Evolutionary conservation across 805 yeast genomes (phyloP).

Genomic region (Sugiyamaella americana): DNA sequence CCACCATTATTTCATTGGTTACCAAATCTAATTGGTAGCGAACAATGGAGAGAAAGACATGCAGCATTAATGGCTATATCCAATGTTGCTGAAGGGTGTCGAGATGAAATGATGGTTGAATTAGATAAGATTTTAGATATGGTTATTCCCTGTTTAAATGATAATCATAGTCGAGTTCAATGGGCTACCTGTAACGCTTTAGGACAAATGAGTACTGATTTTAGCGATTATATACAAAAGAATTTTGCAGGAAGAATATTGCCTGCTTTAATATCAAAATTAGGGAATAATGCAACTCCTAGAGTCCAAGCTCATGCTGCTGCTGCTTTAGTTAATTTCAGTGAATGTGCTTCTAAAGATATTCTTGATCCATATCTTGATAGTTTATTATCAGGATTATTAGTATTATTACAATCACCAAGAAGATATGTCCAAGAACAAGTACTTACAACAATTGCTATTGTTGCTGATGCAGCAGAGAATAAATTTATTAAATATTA

Average conservation of each 20-base stretch:
- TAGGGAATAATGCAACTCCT: constrained; percentile 60
- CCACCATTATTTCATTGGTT: constrained; percentile 80
- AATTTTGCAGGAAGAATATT: constrained; percentile 71
- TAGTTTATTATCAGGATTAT: constrained; percentile 62
- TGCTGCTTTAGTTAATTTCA: constrained; percentile 93
- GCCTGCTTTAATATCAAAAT: constrained; percentile 81
- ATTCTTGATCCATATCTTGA: constrained; percentile 91
- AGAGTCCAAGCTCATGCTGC: constrained; percentile 98
- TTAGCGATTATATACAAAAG: constrained; percentile 82
- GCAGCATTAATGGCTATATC: constrained; percentile 97
- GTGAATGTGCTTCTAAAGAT: constrained; percentile 85
- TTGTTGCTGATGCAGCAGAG: constrained; percentile 95
- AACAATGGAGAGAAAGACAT: constrained; percentile 89
- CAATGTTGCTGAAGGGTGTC: constrained; percentile 95
- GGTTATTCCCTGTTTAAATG: constrained; percentile 78
- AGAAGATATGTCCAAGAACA: constrained; percentile 95
- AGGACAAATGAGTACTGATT: constrained; percentile 96
- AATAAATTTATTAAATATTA: constrained; percentile 82
- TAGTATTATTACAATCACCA: constrained; percentile 74
- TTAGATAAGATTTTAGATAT: constrained; percentile 76
- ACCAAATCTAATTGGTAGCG: constrained; percentile 73
- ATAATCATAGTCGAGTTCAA: constrained; percentile 89
- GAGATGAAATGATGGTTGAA: constrained; percentile 77
- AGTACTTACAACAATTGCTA: constrained; percentile 92
- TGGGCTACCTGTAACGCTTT: constrained; percentile 95